Percentiles rank a stretch among this genome's conserved stretches.
These are phyloP conservation scores for Teunomyces funiuensis DNA, from an alignment of 805 yeast genomes.

Conservation along the genomic window DNA sequence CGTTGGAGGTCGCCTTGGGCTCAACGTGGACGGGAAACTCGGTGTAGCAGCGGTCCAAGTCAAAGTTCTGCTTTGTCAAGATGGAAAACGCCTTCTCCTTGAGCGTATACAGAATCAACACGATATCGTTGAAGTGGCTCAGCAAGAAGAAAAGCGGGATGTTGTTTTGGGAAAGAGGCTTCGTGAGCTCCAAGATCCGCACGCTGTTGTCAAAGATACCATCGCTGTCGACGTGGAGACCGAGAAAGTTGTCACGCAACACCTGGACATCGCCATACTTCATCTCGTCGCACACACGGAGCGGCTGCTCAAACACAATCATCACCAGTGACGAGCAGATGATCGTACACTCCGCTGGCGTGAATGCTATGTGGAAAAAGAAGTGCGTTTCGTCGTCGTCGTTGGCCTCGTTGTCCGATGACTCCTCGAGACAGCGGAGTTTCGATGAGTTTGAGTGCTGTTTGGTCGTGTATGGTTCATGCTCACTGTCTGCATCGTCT, in stretches of 20 bases:
- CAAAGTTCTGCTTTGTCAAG: slow-evolving; percentile 43
- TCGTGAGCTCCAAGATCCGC: slow-evolving; percentile 54
- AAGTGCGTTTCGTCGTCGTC: slow-evolving; percentile 27
- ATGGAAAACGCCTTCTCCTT: slow-evolving; percentile 47
- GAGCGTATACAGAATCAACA: slow-evolving; percentile 51
- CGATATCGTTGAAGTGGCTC: slow-evolving; percentile 63
- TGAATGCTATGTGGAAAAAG: slow-evolving; percentile 61
- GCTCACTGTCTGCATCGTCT: slow-evolving; percentile 9
- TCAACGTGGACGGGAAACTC: slow-evolving; percentile 1
- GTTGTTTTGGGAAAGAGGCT: slow-evolving; percentile 55
- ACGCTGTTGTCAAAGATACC: slow-evolving; percentile 52
- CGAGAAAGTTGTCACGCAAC: slow-evolving; percentile 45
- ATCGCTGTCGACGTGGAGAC: slow-evolving; percentile 60
- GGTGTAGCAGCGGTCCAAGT: slow-evolving; percentile 30
- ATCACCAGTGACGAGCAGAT: slow-evolving; percentile 49
- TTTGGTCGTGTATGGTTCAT: background rate
- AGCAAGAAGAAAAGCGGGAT: slow-evolving; percentile 62
- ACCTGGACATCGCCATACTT: slow-evolving; percentile 38
- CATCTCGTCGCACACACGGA: slow-evolving; percentile 31
- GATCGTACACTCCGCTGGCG: slow-evolving; percentile 62
- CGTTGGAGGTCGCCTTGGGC: background rate
- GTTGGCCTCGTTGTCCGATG: slow-evolving; percentile 8
- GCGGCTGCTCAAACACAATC: slow-evolving; percentile 38
- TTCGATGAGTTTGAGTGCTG: background rate
- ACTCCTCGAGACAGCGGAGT: background rate